Conservation (phyloP, 208 protist species). For the Crithidia expoeki region DNA sequence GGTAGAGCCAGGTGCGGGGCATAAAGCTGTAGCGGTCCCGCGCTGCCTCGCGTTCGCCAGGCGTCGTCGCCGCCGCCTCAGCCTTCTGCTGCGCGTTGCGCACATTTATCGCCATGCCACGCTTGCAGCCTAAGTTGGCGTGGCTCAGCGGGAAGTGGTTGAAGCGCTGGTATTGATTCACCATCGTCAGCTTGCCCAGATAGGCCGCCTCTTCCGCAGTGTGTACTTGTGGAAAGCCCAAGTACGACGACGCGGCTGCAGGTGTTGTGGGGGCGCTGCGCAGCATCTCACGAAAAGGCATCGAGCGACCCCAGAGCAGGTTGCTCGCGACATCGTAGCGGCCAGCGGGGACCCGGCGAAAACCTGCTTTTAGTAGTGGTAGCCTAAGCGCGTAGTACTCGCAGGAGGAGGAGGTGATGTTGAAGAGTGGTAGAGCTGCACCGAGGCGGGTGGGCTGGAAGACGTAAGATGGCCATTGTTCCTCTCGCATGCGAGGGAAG, state of each 20-base stretch:
- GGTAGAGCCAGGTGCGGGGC: conserved; percentile 86
- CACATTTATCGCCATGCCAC: conserved; percentile 72
- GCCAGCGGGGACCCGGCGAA: conserved; percentile 53
- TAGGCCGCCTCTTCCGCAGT: conserved; percentile 24
- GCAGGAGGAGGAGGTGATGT: conserved; percentile 82
- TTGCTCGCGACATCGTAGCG: conserved; percentile 49
- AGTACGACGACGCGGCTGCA: conserved; percentile 8
- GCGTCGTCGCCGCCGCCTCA: conserved; percentile 3
- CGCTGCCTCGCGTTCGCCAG: conserved; percentile 8
- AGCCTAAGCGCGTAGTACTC: conserved; percentile 96
- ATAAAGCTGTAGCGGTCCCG: conserved; percentile 56
- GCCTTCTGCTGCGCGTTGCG: conserved; percentile 17
- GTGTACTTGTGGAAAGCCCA: conserved; percentile 7
- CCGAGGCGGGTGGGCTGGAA: conserved; percentile 56
- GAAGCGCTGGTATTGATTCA: conserved; percentile 56
- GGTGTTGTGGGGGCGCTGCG: background rate
- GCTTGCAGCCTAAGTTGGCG: conserved; percentile 83
- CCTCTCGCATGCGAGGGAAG: conserved; percentile 76
- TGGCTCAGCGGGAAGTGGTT: conserved; percentile 91
- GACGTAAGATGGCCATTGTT: background rate
- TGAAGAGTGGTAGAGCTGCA: conserved; percentile 70
- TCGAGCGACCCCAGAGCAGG: conserved; percentile 78
- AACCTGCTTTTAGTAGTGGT: conserved; percentile 86
- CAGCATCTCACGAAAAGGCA: conserved; percentile 44
- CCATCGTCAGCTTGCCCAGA: conserved; percentile 19